These are phyloP conservation scores for Clavariopsis aquatica DNA, from an alignment of 495 filamentous ascomycete genomes.

Conservation along the genomic window DNA sequence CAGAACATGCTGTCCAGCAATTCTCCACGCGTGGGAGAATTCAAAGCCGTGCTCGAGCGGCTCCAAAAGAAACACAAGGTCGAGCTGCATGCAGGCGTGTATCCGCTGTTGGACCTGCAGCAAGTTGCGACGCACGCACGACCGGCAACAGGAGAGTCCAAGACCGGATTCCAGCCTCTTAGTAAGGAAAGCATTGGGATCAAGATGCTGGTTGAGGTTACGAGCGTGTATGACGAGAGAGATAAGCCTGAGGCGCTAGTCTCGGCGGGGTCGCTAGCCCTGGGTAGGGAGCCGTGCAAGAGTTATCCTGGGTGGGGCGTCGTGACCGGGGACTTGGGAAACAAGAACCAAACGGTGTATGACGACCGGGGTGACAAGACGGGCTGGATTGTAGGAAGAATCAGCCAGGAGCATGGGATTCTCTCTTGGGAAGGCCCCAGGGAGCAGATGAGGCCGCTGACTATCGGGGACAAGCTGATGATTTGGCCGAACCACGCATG, in stretches of 20 bases:
- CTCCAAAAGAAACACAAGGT: conserved; percentile 48
- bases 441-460: conserved; percentile 58
- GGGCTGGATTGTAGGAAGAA: conserved; percentile 47
- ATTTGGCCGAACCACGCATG: conserved; percentile 88
- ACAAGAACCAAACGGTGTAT: conserved; percentile 21
- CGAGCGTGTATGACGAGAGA: conserved; percentile 65
- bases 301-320: conserved; percentile 73
- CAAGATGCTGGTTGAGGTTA: conserved; percentile 70
- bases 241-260: conserved; percentile 67
- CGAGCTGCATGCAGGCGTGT: conserved; percentile 73
- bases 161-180: conserved; percentile 38
- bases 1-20: conserved; percentile 47
- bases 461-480: conserved; percentile 62
- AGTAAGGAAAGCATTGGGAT: conserved; percentile 63
- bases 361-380: conserved; percentile 38
- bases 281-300: conserved; percentile 75
- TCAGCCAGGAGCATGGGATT: conserved; percentile 49
- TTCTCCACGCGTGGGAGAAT: conserved; percentile 31
- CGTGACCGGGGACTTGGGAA: conserved; percentile 47
- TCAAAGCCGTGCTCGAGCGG: conserved; percentile 38
- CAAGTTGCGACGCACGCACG: conserved; percentile 68
- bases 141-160: not conserved
- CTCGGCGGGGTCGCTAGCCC: conserved; percentile 67
- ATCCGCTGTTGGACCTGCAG: conserved; percentile 77
- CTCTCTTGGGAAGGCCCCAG: conserved; percentile 48